Conservation (phyloP, 441 rosid species). For the Erodium trifolium region DNA sequence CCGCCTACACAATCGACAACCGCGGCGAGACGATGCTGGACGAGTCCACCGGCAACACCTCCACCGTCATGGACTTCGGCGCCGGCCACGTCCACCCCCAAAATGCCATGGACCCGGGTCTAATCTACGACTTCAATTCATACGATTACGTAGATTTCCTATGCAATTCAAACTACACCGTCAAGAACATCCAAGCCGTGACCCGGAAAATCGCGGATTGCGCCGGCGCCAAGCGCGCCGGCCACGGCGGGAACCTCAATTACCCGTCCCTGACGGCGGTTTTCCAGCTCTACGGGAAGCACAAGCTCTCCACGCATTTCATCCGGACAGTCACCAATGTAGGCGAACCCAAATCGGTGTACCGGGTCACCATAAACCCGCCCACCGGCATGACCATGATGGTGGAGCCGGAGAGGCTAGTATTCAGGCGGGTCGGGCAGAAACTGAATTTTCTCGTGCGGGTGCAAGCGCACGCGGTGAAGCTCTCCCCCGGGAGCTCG, state of each 20-base stretch:
- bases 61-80: slow-evolving; percentile 53
- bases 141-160: slow-evolving; percentile 54
- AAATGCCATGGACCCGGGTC: slow-evolving; percentile 58
- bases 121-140: slow-evolving; percentile 42
- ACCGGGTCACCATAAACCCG: slow-evolving; percentile 35
- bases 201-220: slow-evolving; percentile 52
- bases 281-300: slow-evolving; percentile 51
- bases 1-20: slow-evolving; percentile 52
- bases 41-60: slow-evolving; percentile 51
- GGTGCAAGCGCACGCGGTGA: slow-evolving; percentile 35
- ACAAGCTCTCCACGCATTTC: slow-evolving; percentile 57
- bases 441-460: slow-evolving; percentile 49
- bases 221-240: slow-evolving; percentile 51
- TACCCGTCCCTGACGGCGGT: slow-evolving; percentile 48
- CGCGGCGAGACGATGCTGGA: slow-evolving; percentile 47
- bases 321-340: slow-evolving; percentile 56
- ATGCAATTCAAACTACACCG: slow-evolving; percentile 59
- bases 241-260: slow-evolving; percentile 51
- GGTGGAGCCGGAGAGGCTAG: slow-evolving; percentile 46
- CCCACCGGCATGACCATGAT: slow-evolving; percentile 39
- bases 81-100: slow-evolving; percentile 74
- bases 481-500: slow-evolving; percentile 47
- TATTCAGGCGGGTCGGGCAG: slow-evolving; percentile 53
- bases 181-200: slow-evolving; percentile 36
- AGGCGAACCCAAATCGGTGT: slow-evolving; percentile 42